Base-by-base conservation (phyloP, 129 eudicot genomes). In the Daucus carota region DNA sequence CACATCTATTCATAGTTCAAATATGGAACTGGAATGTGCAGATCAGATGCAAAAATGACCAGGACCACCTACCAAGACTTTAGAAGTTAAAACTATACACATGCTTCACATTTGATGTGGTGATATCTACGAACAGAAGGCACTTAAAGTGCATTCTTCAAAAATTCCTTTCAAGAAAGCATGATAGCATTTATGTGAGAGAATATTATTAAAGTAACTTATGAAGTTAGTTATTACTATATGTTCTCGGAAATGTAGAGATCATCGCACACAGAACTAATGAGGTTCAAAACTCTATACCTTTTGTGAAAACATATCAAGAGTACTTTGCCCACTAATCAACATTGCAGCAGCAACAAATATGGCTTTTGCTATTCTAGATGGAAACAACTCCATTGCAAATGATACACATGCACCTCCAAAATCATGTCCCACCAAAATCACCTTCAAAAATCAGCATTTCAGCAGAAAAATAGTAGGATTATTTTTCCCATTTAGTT, bases 351-450 rank as follows among this genome's bases (percentile, higher is more conserved):
- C 98, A 44, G 98, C 96, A 43, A 89, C 77, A 82, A 83, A 94
- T 62, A 94, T 44, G 69, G 96, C 97, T 86, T 89, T 94, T 34
- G 93, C 85, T 60, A 94, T 73, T 79, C 88, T 94, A 29, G 83
- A 62, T 34, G 96, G 90, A 82, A 83, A 87, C 68, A 86, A 29
- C 83, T 94, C 98, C 98, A 94, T 94, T 32, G 92, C 96, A 86
- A 83, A 89, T 38, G 97, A 89, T 84, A 94, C 80, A 72, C 98
- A 91, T 48, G 96, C 91, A 65, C 98, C 98, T 31, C 98, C 98
- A 79, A 94, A 89, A 79, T 94, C 98, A 79, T 94, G 98, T 68
- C 97, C 98, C 59, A 91, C 97, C 86, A 94, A 80, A 80, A 94
- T 91, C 75, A 94, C 97, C 98, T 94, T 87, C 86, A 74, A 32